Base-by-base conservation (phyloP, 2,329 filamentous ascomycete species). In the Stachybotrys elegans region DNA sequence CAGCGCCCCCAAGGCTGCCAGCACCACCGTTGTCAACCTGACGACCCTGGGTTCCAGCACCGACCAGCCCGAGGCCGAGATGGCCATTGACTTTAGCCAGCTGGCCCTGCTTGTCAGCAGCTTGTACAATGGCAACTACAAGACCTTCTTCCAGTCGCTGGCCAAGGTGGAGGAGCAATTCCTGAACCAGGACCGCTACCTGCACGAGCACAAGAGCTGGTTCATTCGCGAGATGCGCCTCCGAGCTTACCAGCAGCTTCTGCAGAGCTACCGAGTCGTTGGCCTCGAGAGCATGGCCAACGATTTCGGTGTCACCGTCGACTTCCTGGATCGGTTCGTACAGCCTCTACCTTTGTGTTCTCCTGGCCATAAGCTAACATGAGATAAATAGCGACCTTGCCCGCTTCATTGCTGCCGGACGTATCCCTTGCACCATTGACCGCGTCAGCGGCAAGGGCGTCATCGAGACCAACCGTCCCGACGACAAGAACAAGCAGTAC, bases 401-500 rank as follows among this genome's bases (percentile, higher is more conserved):
- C 62, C 93, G 90, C 60, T 98, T 98, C 70, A 97, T 98, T 60
- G 93, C 93, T 14, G 90, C 84, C 51, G 89, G 92, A 62, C 85
- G 92, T 56, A 92, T 98, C 60, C 84, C 91, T 42, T 97, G 93
- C 76, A 97, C 91, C 20, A 97, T 98, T 57, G 93, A 98, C 70
- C 88, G 93, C 43, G 93, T 98, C 52, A 88, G 91, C 47, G 93
- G 92, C 54, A 93, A 94, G 66, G 92, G 92, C 42, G 87, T 97
- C 56, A 97, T 98, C 58, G 93, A 97, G 78, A 98, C 93, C 36
- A 96, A 96, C 72, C 81, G 93, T 43, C 91, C 92, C 8, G 93
- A 97, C 64, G 91, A 95, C 73, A 98, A 98, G 83, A 97, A 97
- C 78, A 96, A 95, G 79, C 93, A 98, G 72, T 98, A 98, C 70